Base-by-base conservation (phyloP, 208 protist species). In the Trypanosoma platydactyli region DNA sequence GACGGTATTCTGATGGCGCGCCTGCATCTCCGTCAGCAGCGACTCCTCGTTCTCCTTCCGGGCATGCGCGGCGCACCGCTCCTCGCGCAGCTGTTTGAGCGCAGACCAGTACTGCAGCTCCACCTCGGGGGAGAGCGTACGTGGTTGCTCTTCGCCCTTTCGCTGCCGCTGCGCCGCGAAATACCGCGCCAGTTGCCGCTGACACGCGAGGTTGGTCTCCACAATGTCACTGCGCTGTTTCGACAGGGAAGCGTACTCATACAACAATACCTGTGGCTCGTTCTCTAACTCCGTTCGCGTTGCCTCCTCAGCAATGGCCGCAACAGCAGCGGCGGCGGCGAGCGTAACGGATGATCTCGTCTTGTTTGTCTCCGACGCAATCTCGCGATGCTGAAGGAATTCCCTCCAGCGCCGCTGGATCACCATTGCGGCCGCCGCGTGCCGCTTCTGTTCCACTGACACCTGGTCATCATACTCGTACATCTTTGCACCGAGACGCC, bases 31-130 rank as follows among this genome's bases (percentile, higher is more conserved):
- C 46, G 89, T 76, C 0, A 95, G 64, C 29, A 83, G 75, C 0
- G 66, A 20, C 71, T 91, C 77, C 29, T 76, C 64, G 11, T 71
- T 82, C 4, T 66, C 69, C 27, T 68, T 70, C 33, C 80, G 77
- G 9, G 16, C 25, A 30, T 62, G 61, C 35, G 51, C 77, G 30
- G 87, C 57, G 7, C 64, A 72, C 29, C 71, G 72, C 62, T 92
- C 86, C 52, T 92, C 88, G 0, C 71, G 68, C 16, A 93, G 65
- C 51, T 94, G 78, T 6, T 83, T 71, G 52, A 97, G 75, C 16
- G 80, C 50, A 1, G 61, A 42, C 86, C 91, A 93, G 78, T 94
- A 95, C 63, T 85, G 81, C 45, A 83, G 61, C 53, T 94, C 90
- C 12, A 69, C 77, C 66, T 95, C 86, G 6, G 80, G 76, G 40